Conservation (phyloP, 192 early-diverging fungal genomes). For the Podochytrium sp. region DNA sequence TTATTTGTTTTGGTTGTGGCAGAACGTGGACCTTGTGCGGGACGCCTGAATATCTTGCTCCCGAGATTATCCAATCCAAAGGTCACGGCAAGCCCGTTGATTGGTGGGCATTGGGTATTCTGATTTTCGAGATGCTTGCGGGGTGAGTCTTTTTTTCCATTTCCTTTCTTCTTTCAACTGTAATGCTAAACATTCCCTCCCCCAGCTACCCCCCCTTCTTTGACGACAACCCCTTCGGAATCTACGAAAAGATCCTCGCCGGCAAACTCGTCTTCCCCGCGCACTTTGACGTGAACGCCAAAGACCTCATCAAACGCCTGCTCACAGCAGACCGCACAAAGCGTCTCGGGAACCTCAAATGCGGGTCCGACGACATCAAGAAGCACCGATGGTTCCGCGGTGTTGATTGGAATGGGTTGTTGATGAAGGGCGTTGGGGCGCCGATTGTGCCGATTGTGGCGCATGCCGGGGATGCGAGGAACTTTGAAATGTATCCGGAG, state of each 20-base stretch:
- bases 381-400: constrained; percentile 92
- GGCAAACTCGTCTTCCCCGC: constrained; percentile 88
- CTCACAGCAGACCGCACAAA: constrained; percentile 90
- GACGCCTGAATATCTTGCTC: constrained; percentile 96
- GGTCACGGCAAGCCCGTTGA: constrained; percentile 98
- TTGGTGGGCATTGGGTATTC: constrained; percentile 98
- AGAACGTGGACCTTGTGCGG: constrained; percentile 99
- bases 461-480: constrained; percentile 92
- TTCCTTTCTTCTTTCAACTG: not conserved
- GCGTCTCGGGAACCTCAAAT: constrained; percentile 92
- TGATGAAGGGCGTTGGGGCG: constrained; percentile 73
- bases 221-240: constrained; percentile 96
- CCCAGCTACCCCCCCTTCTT: constrained; percentile 93
- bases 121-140: constrained; percentile 98
- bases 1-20: too few relatives aligned
- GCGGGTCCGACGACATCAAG: constrained; percentile 90
- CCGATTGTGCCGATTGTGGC: constrained; percentile 90
- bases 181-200: constrained; percentile 1
- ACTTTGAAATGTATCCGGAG: constrained; percentile 98
- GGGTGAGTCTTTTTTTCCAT: constrained; percentile 57
- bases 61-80: constrained; percentile 94
- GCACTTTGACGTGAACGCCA: constrained; percentile 82
- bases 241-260: constrained; percentile 97
- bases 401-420: constrained; percentile 89
- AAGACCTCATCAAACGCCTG: constrained; percentile 89